Percentiles rank a stretch among this genome's conserved stretches.
Conservation (phyloP, 2,329 filamentous ascomycete genomes). For the Trichoderma simmonsii region DNA sequence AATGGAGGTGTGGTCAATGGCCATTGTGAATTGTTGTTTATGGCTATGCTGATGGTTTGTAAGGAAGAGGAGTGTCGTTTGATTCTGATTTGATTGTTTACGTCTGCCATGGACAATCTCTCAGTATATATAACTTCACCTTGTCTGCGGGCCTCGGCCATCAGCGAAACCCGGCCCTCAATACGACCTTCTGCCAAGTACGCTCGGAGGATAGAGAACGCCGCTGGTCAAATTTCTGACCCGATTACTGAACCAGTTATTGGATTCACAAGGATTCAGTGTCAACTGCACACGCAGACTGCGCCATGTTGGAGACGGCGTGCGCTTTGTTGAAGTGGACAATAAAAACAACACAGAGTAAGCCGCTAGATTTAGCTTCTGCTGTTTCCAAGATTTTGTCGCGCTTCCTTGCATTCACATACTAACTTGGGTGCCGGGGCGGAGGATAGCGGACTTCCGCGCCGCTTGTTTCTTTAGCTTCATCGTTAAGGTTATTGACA, state of each 20-base stretch:
- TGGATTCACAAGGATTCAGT: background rate
- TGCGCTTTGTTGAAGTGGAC: background rate
- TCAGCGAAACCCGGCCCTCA: background rate
- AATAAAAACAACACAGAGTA: background rate
- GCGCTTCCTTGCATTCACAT: background rate
- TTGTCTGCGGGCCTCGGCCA: background rate
- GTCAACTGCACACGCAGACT: background rate
- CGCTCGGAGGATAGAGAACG: background rate
- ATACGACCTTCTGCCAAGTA: background rate
- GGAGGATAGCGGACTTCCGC: background rate
- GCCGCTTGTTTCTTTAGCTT: background rate
- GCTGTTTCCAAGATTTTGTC: background rate
- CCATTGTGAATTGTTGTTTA: conserved; percentile 28
- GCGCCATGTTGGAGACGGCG: background rate
- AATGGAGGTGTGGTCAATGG: conserved; percentile 37
- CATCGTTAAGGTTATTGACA: background rate
- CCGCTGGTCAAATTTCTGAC: background rate
- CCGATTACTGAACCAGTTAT: background rate
- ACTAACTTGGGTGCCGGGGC: too few species aligned
- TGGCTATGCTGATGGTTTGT: background rate
- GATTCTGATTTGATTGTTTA: background rate
- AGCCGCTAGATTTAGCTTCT: background rate
- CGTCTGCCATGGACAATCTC: background rate
- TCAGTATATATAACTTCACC: background rate
- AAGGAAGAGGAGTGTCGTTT: background rate